Evolutionary conservation across 2,329 filamentous ascomycete species (phyloP).

Genomic region (Eutypella sp.): DNA sequence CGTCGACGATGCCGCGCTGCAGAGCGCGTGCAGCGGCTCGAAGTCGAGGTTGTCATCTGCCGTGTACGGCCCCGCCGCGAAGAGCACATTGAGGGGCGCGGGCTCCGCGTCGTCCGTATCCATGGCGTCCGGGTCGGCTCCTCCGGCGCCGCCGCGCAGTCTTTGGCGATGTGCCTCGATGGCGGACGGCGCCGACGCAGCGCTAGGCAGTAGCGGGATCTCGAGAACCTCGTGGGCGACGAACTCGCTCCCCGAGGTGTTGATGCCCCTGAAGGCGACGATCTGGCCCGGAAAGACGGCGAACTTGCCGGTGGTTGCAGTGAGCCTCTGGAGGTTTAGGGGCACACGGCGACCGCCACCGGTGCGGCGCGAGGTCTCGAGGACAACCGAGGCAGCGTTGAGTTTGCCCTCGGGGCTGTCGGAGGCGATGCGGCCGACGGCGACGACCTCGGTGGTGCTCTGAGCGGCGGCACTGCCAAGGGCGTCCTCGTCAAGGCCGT

Average conservation of each 20-base stretch:
- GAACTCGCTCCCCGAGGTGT: conserved; percentile 80
- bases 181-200: conserved; percentile 62
- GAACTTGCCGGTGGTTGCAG: conserved; percentile 54
- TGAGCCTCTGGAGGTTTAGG: conserved; percentile 66
- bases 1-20: conserved; percentile 67
- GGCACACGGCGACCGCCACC: conserved; percentile 80
- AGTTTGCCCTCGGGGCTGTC: conserved; percentile 83
- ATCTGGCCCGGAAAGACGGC: conserved; percentile 95
- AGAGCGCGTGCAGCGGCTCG: conserved; percentile 77
- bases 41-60: conserved; percentile 89
- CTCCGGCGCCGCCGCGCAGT: conserved; percentile 49
- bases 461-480: conserved; percentile 86
- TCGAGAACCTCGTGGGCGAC: conserved; percentile 71
- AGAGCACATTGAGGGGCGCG: conserved; percentile 68
- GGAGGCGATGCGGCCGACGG: conserved; percentile 85
- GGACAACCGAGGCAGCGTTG: conserved; percentile 76
- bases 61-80: conserved; percentile 85
- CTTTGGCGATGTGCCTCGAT: conserved; percentile 66
- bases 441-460: conserved; percentile 80
- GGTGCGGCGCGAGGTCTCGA: conserved; percentile 81
- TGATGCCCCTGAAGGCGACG: conserved; percentile 79
- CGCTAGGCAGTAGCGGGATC: conserved; percentile 67
- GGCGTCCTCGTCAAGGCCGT: conserved; percentile 69
- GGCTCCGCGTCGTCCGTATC: conserved; percentile 49
- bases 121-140: conserved; percentile 48